phyloP scores from a whole-genome alignment of 768 basidiomycete species.

The Boletus rubroflammeus region DNA sequence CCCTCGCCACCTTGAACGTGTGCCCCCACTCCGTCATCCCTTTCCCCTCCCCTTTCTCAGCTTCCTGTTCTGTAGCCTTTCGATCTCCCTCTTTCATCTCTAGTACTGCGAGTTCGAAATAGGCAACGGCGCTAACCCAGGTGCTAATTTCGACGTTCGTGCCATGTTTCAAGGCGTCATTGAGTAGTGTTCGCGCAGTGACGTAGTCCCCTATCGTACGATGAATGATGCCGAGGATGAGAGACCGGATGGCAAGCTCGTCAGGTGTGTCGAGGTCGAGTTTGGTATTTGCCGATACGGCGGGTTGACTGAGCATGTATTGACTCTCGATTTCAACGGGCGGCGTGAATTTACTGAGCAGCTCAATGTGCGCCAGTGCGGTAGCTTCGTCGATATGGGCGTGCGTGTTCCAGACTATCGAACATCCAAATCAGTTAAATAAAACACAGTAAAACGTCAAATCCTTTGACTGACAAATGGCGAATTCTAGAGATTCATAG shows the following conservation, averaged over 20 bases:
- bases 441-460: not conserved
- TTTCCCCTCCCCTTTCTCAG: conserved; percentile 8
- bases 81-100: conserved; percentile 60
- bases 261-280: conserved; percentile 63
- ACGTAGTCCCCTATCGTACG: conserved; percentile 50
- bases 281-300: not conserved
- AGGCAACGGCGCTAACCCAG: conserved; percentile 65
- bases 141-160: conserved; percentile 46
- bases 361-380: conserved; percentile 58
- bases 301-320: conserved; percentile 15
- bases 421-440: conserved; percentile 1
- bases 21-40: conserved; percentile 39
- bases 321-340: conserved; percentile 33
- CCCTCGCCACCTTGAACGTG: conserved; percentile 45
- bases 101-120: conserved; percentile 70
- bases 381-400: conserved; percentile 51
- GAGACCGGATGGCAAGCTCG: conserved; percentile 63
- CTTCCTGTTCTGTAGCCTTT: conserved; percentile 32
- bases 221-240: conserved; percentile 66
- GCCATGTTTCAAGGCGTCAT: conserved; percentile 46
- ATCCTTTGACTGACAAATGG: conserved; percentile 51
- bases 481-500: conserved; percentile 48
- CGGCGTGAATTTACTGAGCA: conserved; percentile 50
- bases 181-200: conserved; percentile 46
- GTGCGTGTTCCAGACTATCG: conserved; percentile 76